Evolutionary conservation across 2,329 filamentous ascomycete species (phyloP), one percentile per base, ranked within the genome.

Genomic region (Colletotrichum tabaci): DNA sequence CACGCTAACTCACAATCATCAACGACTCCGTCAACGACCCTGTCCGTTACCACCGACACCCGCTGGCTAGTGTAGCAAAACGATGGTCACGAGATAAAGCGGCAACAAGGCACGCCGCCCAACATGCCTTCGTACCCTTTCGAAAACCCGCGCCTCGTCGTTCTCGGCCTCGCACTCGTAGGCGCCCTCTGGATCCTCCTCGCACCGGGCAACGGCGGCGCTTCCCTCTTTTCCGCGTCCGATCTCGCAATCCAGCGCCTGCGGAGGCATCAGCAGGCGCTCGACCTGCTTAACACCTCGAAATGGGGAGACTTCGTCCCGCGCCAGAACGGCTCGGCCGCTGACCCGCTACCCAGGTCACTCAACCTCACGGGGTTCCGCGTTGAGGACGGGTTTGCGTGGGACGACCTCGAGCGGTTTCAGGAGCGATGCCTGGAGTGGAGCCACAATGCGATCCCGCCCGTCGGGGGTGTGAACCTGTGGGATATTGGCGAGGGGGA

Each of bases 311-410:
- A 91, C 78, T 92, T 92, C 77, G 76, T 81, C 18, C 89, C 89
- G 13, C 79, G 76, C n/a, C 55, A 65, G 26, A 72, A 73, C 57
- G 58, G 57, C 35, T 40, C 63, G 26, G 16, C 66, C 46, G 12
- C 26, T 75, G 23, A 75, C 71, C 18, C 26, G 74, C 73, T 57
- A 56, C 75, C 13, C 23, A 83, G 81, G 30, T 91, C 87, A 73
- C 82, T 95, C 71, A 94, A 94, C 76, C 84, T 98, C 62, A 93
- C 93, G 2, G 96, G 96, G 1, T 91, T 97, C 73, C 89, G 93
- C 60, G 84, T 90, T 57, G 87, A 90, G 23, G 93, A 97, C 81
- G 90, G 88, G 5, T 94, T 93, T 80, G 92, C 90, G 2, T 98
- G 95, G 95, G 88, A 91, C 44, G 87, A 94, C 68, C 84, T 98